A percentile compares a stretch with the other conserved stretches of the same genome.
Conservation (phyloP, 202 grass and related monocot species). For the Miscanthus sacchariflorus region DNA sequence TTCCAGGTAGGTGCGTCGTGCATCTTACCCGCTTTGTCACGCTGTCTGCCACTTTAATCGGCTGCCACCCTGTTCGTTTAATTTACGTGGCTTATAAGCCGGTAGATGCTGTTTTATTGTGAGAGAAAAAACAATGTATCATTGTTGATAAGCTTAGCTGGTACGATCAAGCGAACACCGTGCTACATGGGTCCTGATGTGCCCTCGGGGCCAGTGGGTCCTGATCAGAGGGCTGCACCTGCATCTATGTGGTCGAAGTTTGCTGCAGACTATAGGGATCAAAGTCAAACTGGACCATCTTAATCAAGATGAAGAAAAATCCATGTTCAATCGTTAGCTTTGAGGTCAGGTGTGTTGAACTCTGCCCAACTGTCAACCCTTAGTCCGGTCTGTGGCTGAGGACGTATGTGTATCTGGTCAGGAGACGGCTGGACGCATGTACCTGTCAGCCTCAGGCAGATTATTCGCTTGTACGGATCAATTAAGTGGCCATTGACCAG, state of each 20-base stretch:
- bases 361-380: constrained; percentile 23
- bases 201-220: neutral
- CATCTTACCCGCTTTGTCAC: constrained; percentile 13
- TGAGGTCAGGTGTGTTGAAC: constrained; percentile 23
- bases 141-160: no score
- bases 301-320: neutral
- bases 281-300: neutral
- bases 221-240: neutral
- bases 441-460: constrained; percentile 11
- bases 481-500: neutral
- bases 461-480: neutral
- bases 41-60: neutral
- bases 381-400: constrained; percentile 12
- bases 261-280: neutral
- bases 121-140: no score
- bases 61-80: neutral
- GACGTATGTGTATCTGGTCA: neutral
- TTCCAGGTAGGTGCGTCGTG: constrained; percentile 12
- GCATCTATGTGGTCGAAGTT: neutral
- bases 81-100: no score
- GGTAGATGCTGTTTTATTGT: no score
- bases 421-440: constrained; percentile 12
- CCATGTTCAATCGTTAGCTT: neutral
- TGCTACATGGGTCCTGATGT: no score
- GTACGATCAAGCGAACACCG: no score